Percentiles rank a stretch among this genome's conserved stretches.
phyloP scores from a whole-genome alignment of 2,329 filamentous ascomycete genomes.

The Sporothrix luriei region DNA sequence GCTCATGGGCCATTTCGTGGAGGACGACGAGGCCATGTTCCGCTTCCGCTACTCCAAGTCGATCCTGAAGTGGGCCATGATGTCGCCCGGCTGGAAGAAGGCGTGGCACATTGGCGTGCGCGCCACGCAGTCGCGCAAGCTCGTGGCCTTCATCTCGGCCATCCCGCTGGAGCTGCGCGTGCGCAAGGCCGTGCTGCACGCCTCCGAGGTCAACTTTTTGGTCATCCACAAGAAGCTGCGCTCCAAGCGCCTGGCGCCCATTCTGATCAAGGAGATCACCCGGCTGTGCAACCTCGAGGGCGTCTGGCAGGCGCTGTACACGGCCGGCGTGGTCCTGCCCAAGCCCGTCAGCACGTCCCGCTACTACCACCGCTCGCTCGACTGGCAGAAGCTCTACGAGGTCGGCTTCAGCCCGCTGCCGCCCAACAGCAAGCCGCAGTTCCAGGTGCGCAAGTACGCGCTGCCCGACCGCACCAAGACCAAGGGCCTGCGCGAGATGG shows the following conservation, averaged over 20 bases:
- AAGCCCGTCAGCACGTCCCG: slow-evolving; percentile 90
- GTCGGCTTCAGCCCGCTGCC: slow-evolving; percentile 92
- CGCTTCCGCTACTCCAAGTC: slow-evolving; percentile 92
- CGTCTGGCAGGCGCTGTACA: slow-evolving; percentile 95
- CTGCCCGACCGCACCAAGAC: slow-evolving; percentile 74
- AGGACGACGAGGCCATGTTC: slow-evolving; percentile 96
- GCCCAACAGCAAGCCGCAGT: slow-evolving; percentile 75
- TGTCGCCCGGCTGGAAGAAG: slow-evolving; percentile 90
- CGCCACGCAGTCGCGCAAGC: slow-evolving; percentile 76
- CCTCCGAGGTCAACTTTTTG: slow-evolving; percentile 96
- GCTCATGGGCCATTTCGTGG: slow-evolving; percentile 91
- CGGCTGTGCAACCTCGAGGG: slow-evolving; percentile 83
- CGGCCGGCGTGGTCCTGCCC: slow-evolving; percentile 85
- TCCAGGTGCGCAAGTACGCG: slow-evolving; percentile 83
- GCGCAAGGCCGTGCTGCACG: slow-evolving; percentile 71
- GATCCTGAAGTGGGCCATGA: slow-evolving; percentile 91
- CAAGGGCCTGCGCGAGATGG: slow-evolving; percentile 77
- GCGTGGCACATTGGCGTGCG: slow-evolving; percentile 96
- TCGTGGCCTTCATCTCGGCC: slow-evolving; percentile 94
- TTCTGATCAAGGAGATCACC: slow-evolving; percentile 97
- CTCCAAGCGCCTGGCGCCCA: slow-evolving; percentile 85
- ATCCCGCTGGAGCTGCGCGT: slow-evolving; percentile 84
- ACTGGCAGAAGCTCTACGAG: slow-evolving; percentile 96
- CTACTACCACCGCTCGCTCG: slow-evolving; percentile 90
- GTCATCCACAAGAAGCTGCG: slow-evolving; percentile 98